phyloP scores from a whole-genome alignment of 106 monocot species.

The Narthecium ossifragum region DNA sequence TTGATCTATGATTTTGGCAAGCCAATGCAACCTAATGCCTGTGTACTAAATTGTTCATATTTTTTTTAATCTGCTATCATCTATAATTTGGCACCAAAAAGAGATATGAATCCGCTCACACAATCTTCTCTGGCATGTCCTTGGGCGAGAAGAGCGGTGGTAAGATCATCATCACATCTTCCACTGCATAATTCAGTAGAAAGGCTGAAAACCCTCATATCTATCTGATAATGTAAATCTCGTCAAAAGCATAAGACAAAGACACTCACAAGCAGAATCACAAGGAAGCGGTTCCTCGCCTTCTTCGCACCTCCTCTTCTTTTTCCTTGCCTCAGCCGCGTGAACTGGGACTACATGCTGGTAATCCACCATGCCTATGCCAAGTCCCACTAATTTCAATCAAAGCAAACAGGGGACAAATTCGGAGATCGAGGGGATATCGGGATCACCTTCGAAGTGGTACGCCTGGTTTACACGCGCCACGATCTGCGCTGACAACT shows the following conservation, averaged over 20 bases:
- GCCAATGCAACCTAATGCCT: no score
- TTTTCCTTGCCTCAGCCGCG: constrained; percentile 46
- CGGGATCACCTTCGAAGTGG: constrained; percentile 50
- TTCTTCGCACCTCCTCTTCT: constrained; percentile 25
- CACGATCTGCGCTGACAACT: constrained; percentile 48
- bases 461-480: constrained; percentile 56
- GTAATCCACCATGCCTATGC: constrained; percentile 85
- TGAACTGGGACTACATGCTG: constrained; percentile 82
- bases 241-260: not conserved
- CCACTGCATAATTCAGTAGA: constrained; percentile 33
- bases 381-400: not conserved
- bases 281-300: constrained; percentile 21
- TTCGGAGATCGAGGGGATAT: no score
- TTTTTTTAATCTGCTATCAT: no score
- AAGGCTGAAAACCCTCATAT: not conserved
- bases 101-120: no score
- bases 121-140: constrained; percentile 65
- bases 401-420: not conserved
- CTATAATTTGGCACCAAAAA: no score
- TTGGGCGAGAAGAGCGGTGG: constrained; percentile 77
- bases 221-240: not conserved
- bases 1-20: no score
- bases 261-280: no score
- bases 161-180: constrained; percentile 78
- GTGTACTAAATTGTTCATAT: no score